A percentile compares a stretch with the other conserved stretches of the same genome.
These are phyloP conservation scores for Candida incommunis DNA, from an alignment of 805 yeast species.

Conservation along the genomic window DNA sequence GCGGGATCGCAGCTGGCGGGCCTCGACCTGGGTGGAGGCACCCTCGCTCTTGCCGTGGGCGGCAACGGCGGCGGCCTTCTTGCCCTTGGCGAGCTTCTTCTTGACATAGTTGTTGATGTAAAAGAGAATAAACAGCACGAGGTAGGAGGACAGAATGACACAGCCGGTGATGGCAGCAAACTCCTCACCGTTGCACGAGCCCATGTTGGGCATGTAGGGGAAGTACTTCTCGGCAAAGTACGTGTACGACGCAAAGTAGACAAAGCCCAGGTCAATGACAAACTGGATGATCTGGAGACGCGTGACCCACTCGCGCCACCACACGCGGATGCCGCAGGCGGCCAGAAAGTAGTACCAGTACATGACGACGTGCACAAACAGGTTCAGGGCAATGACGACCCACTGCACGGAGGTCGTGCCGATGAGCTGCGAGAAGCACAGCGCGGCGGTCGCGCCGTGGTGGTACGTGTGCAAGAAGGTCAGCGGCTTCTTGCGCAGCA, in stretches of 20 bases:
- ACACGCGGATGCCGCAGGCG: conserved; percentile 84
- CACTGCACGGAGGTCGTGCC: conserved; percentile 88
- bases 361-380: conserved; percentile 91
- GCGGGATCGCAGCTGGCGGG: neutral
- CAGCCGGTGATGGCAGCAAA: conserved; percentile 89
- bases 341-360: conserved; percentile 93
- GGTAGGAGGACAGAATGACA: conserved; percentile 72
- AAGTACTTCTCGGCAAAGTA: conserved; percentile 67
- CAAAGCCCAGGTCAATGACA: conserved; percentile 74
- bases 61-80: conserved; percentile 8
- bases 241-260: conserved; percentile 88
- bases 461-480: conserved; percentile 92
- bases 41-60: neutral
- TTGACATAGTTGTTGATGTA: conserved; percentile 75
- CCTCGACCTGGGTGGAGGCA: neutral
- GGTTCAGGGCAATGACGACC: conserved; percentile 84
- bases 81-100: conserved; percentile 11
- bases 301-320: conserved; percentile 99
- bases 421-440: conserved; percentile 84
- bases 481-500: conserved; percentile 79
- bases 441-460: conserved; percentile 94
- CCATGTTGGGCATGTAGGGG: conserved; percentile 54
- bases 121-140: conserved; percentile 82
- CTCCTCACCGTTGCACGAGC: conserved; percentile 86
- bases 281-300: conserved; percentile 91